Evolutionary conservation across 805 yeast species (phyloP).

Genomic region (Yarrowia yakushimensis): DNA sequence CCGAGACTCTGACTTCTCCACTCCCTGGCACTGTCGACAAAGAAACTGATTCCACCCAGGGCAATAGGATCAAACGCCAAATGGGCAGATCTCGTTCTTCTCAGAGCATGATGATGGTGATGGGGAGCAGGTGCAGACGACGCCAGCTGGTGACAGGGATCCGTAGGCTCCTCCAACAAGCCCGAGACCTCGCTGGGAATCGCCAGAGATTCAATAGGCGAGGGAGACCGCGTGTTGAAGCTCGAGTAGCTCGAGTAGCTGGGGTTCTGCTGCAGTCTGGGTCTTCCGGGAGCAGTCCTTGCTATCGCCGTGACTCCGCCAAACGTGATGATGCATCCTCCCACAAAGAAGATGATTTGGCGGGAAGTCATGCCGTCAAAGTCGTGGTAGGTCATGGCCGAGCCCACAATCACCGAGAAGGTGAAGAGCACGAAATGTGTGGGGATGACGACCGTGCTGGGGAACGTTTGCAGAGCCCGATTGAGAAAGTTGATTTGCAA

Average conservation of each 20-base stretch:
- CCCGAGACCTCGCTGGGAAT: constrained; percentile 8
- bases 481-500: constrained; percentile 43
- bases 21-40: not conserved
- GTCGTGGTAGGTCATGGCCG: constrained; percentile 44
- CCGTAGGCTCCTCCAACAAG: not conserved
- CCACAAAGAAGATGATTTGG: not conserved
- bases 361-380: constrained; percentile 33
- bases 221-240: not conserved
- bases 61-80: constrained; percentile 4
- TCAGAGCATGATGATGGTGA: not conserved
- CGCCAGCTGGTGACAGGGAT: not conserved
- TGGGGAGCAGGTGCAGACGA: not conserved
- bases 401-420: constrained; percentile 44
- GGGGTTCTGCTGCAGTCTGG: constrained; percentile 2
- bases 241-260: not conserved
- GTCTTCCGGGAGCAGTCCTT: not conserved
- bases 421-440: constrained; percentile 50
- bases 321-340: constrained; percentile 7
- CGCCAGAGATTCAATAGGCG: not conserved
- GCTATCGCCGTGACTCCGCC: constrained; percentile 10
- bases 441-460: constrained; percentile 49
- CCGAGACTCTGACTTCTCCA: constrained; percentile 2
- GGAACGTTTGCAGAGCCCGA: constrained; percentile 42
- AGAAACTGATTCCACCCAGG: not conserved
- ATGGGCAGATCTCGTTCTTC: not conserved